Percentiles rank a stretch among this genome's conserved stretches.
These are phyloP conservation scores for Pseudohalonectria lignicola DNA, from an alignment of 2,329 filamentous ascomycete genomes.

Conservation along the genomic window DNA sequence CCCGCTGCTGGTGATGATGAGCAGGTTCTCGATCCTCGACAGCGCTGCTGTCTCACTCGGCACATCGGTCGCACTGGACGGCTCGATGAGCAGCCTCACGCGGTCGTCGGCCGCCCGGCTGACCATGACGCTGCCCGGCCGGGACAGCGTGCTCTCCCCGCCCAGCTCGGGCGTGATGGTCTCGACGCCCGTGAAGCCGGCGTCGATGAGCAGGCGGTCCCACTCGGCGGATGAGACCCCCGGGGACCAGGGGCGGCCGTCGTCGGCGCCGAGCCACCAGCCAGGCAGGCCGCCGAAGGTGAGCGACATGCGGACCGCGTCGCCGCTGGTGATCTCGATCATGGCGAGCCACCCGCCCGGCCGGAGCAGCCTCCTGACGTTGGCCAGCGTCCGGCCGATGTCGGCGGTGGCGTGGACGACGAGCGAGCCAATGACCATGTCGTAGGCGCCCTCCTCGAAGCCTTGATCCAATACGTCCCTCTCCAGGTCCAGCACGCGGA, in stretches of 20 bases:
- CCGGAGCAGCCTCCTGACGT: not conserved
- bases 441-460: not conserved
- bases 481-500: not conserved
- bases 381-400: not conserved
- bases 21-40: not conserved
- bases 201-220: constrained; percentile 4
- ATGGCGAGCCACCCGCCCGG: not conserved
- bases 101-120: constrained; percentile 13
- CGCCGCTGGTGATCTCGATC: not conserved
- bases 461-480: not conserved
- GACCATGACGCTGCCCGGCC: constrained; percentile 7
- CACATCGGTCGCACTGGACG: constrained; percentile 1
- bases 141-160: not conserved
- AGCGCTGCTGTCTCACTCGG: not conserved
- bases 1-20: constrained; percentile 1
- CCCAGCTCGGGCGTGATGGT: not conserved
- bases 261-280: constrained; percentile 1
- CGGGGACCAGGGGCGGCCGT: not conserved
- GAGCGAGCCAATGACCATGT: not conserved
- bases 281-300: not conserved
- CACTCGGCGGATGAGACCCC: constrained; percentile 1
- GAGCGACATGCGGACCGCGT: not conserved
- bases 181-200: constrained; percentile 1
- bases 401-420: not conserved
- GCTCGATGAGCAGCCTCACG: constrained; percentile 10